These are phyloP conservation scores for Haplosporangium sp. DNA, from an alignment of 371 early-diverging fungal species.

Conservation along the genomic window DNA sequence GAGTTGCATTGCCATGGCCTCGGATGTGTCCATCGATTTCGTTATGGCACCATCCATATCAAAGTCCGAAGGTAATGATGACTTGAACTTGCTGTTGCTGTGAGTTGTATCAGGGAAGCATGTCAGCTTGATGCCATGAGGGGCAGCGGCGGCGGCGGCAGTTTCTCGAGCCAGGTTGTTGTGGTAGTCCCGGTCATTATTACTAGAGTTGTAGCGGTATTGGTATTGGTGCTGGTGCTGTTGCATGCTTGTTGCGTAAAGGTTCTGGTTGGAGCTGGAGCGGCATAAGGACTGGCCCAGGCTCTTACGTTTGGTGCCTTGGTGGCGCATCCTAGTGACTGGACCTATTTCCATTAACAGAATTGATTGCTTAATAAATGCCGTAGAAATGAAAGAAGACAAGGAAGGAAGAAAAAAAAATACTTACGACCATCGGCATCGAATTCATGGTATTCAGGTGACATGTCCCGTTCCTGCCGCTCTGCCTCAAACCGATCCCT, in stretches of 20 bases:
- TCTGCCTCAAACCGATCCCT: conserved; percentile 23
- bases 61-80: background rate
- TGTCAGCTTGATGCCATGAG: conserved; percentile 20
- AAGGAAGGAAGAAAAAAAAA: background rate
- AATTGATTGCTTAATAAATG: background rate
- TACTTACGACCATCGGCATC: conserved; percentile 37
- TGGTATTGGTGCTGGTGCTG: conserved; percentile 7
- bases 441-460: conserved; percentile 27
- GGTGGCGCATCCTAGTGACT: conserved; percentile 12
- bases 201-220: background rate
- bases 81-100: background rate
- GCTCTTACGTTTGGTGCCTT: conserved; percentile 35
- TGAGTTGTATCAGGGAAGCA: conserved; percentile 11
- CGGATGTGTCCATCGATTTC: conserved; percentile 14
- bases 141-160: background rate
- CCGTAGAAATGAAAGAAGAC: background rate
- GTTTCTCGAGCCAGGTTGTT: background rate
- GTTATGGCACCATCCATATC: background rate
- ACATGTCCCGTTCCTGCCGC: conserved; percentile 19
- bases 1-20: conserved; percentile 23
- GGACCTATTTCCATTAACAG: conserved; percentile 10
- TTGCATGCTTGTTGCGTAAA: conserved; percentile 18
- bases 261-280: conserved; percentile 29
- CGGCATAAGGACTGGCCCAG: conserved; percentile 19
- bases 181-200: background rate